Base-by-base conservation (phyloP, 164 flowering plant genomes). In the Warburgia ugandensis region DNA sequence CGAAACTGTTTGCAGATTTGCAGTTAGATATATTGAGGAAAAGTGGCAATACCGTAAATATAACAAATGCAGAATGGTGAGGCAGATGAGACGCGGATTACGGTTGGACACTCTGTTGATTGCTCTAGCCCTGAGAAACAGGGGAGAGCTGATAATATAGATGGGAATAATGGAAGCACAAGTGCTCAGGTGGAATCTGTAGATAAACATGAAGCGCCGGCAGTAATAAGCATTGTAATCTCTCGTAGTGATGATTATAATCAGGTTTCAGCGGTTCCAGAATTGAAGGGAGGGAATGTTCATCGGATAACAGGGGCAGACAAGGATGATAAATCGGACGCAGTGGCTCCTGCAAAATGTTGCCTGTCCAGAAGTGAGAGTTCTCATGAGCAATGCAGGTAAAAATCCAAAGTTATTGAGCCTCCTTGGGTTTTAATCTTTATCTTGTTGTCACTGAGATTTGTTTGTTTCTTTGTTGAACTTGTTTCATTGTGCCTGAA, bases 301-400 rank as follows among this genome's bases (percentile, higher is more conserved):
- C 21, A 28, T 40, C 30, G 25, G 25, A 40, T 21, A 16, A 11
- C 28, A 3, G 55, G 35, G 29, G 16, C 30, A 17, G 38, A 50
- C n/a, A 40, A 35, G 33, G 51, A 43, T 53, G 59, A 49, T 39
- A 40, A 54, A 29, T 30, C 54, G 10, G 21, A n/a, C 19, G 62
- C 46, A 22, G 43, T 14, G 6, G 45, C 73, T 19, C 70, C 72
- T 13, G 68, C 64, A 53, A 78, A 76, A 45, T 55, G 25, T 19
- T 42, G 48, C 44, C 41, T 77, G 64, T 63, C 79, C 9, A 71
- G 81, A 52, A 61, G 48, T 44, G 55, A 67, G 9, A 74, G 77
- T 53, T 60, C 62, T 61, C 62, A 66, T 21, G 82, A 80, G 19
- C 73, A 78, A 54, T 83, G 91, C 84, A 78, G 86, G 88, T 81